Base-by-base conservation (phyloP, 805 yeast species). In the Wickerhamiella dianesei region DNA sequence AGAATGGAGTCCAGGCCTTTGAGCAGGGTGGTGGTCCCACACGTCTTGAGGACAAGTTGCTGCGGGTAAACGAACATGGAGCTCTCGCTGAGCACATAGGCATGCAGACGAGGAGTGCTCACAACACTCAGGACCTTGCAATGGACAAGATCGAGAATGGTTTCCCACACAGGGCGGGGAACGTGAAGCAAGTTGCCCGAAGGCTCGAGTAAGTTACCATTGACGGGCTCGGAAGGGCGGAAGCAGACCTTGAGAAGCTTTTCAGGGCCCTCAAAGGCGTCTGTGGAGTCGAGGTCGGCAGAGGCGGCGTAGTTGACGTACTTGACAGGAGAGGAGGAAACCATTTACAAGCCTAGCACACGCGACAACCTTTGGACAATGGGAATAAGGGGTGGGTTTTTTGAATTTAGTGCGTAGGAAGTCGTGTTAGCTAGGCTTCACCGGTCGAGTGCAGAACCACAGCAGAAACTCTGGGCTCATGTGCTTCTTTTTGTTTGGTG, bases 231-330 rank as follows among this genome's bases (percentile, higher is more conserved):
- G 21, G 56, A 29, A 1, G 75, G 74, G 3, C 20, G 21, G 61
- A 87, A 79, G 96, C 96, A 88, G 49, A 89, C 70, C 62, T 89
- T 96, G 39, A 92, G 70, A 48, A 89, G 70, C 64, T 89, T 92
- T 64, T 89, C 97, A 29, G 98, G 97, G 4, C 98, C 97, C 69
- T 89, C 97, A 61, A 89, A 89, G 2, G 96, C 95, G 59, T 78
- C 82, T 13, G 94, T 73, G 17, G 96, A 87, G 66, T 88, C 96
- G 53, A 88, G 69, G 50, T 75, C 73, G 41, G 78, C 79, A 6
- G 94, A 80, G 44, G 84, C 69, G 50, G 80, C 84, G 63, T 82
- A 89, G 64, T 88, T 88, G 56, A 86, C 77, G 59, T 72, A 78
- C 50, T 55, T 56, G 25, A 50, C 54, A 13, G 18, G 14, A 19